phyloP scores from a whole-genome alignment of 768 basidiomycete genomes.

The Amanita molliuscula region DNA sequence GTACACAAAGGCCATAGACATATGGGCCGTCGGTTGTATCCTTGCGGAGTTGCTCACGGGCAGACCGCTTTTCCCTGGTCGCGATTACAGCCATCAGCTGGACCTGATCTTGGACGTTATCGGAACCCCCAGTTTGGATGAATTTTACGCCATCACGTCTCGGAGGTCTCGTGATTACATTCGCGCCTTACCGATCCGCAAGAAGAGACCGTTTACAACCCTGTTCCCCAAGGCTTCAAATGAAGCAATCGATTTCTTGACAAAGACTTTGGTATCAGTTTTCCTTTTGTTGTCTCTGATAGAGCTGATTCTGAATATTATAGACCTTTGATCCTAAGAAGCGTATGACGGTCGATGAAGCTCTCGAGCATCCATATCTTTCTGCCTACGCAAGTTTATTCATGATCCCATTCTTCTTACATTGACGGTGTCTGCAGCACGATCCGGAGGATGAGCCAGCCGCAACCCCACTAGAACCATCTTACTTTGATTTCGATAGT shows the following conservation, averaged over 20 bases:
- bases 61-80: conserved; percentile 91
- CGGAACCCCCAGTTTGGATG: conserved; percentile 83
- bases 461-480: conserved; percentile 63
- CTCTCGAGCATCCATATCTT: conserved; percentile 83
- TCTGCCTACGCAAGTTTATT: conserved; percentile 34
- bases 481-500: conserved; percentile 73
- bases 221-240: conserved; percentile 73
- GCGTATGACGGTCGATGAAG: conserved; percentile 81
- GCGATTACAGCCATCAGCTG: conserved; percentile 91
- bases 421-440: conserved; percentile 57
- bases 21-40: conserved; percentile 84
- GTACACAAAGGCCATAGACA: conserved; percentile 81
- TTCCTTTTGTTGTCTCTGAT: conserved; percentile 36
- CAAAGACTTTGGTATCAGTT: neutral
- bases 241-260: conserved; percentile 29
- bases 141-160: conserved; percentile 89
- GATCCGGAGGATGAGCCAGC: conserved; percentile 85
- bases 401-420: neutral
- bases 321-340: conserved; percentile 81
- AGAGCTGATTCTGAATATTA: conserved; percentile 67
- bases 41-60: conserved; percentile 88
- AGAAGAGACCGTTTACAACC: conserved; percentile 57
- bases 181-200: conserved; percentile 79
- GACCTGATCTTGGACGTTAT: conserved; percentile 91
- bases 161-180: conserved; percentile 75